Conservation (phyloP, 192 early-diverging fungal species). For the Coemansia sp. region DNA sequence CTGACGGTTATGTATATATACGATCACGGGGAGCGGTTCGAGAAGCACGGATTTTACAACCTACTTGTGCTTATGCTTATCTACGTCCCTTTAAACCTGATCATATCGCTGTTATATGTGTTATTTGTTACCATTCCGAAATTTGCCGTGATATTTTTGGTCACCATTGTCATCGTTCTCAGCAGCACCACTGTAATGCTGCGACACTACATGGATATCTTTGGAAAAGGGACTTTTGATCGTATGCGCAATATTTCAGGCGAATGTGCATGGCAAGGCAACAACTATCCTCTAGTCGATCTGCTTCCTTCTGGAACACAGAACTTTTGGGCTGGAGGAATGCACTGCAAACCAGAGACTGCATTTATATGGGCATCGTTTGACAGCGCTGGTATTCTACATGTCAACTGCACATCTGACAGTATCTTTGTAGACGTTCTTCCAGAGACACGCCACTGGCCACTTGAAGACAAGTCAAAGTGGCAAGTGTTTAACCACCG, state of each 20-base stretch:
- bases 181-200: constrained; percentile 23
- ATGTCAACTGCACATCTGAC: constrained; percentile 24
- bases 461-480: constrained; percentile 50
- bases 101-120: constrained; percentile 41
- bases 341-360: constrained; percentile 29
- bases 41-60: constrained; percentile 61
- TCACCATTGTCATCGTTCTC: constrained; percentile 9
- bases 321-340: constrained; percentile 61
- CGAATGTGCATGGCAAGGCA: constrained; percentile 55
- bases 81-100: constrained; percentile 52
- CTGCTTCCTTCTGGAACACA: constrained; percentile 55
- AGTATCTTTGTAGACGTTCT: constrained; percentile 46
- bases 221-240: constrained; percentile 37
- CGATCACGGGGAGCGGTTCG: constrained; percentile 61
- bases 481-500: constrained; percentile 51
- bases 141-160: constrained; percentile 40
- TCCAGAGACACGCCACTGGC: constrained; percentile 56
- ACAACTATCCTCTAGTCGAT: constrained; percentile 55
- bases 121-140: constrained; percentile 31
- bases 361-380: constrained; percentile 42
- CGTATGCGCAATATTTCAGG: constrained; percentile 17
- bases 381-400: constrained; percentile 37
- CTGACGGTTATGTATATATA: constrained; percentile 44
- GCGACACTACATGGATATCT: constrained; percentile 47
- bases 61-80: constrained; percentile 57